Base-by-base conservation (phyloP, 1,284 basidiomycete genomes). In the Cerioporus squamosus region DNA sequence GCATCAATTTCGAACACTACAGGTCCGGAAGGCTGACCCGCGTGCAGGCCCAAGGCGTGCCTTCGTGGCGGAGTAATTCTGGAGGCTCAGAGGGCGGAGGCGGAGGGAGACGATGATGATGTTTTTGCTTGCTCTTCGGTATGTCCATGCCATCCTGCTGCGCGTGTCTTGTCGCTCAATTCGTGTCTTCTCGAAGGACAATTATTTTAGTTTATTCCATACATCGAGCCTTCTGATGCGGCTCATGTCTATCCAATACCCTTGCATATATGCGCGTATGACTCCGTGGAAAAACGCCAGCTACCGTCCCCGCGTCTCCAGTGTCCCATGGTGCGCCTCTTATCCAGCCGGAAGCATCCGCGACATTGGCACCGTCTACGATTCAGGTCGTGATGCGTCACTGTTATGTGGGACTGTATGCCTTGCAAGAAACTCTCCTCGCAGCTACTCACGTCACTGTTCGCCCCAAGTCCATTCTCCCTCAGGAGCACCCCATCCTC, bases 31-130 rank as follows among this genome's bases (percentile, higher is more conserved):
- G 15, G 18, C 17, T 15, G 20, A 17, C 23, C 8, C 15, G 47
- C 36, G 3, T 51, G 2, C 39, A 74, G 71, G 68, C 33, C 71
- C 71, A 49, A 63, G 66, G 46, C 66, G 59, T 51, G 53, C 64
- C 24, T 18, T 64, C n/a, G 55, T 63, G 43, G 61, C 51, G 58
- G 65, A 69, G 62, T 62, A 55, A 60, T 46, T 29, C 1, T 29
- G 26, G 7, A n/a, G 22, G 5, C 14, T 18, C 22, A 15, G 26
- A 18, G 20, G 40, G 31, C 22, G 18, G 42, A 9, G 15, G 29
- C 17, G 33, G 47, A 14, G 23, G 20, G 31, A 38, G 20, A 42
- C 17, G 33, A 12, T 6, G 33, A 36, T 36, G 33, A 23, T 44
- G n/a, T 29, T 23, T 20, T 44, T 23, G 2, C 33, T 36, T 51